Evolutionary conservation across 164 flowering plant genomes (phyloP), one percentile per base, ranked within the genome.

Genomic region (Chimonanthus praecox): DNA sequence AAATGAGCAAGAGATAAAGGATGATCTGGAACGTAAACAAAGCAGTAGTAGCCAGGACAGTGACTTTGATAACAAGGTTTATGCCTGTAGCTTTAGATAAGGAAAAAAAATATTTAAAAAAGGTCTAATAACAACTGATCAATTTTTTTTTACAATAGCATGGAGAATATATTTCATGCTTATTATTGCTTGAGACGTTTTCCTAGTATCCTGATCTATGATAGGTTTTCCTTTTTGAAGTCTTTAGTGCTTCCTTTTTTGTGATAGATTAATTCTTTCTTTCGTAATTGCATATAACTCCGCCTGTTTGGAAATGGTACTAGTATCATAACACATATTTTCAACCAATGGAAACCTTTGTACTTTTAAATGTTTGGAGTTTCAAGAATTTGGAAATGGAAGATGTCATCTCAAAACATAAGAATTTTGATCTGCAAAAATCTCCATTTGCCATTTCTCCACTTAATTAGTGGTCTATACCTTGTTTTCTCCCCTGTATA

Each of bases 1-100:
- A 48, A 85, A 81, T 77, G 88, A 82, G 54, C 76, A 74, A 43
- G 82, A 87, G 51, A 64, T 83, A 54, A 94, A 85, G 75, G 89
- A 86, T 50, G 90, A 88, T 79, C 70, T 48, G 71, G 94, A 86
- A 66, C 81, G 75, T 80, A 78, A 71, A 76, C 78, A 82, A 58
- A 76, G 78, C 72, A 82, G 83, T 77, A 81, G 78, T 63, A 73
- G 78, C 51, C 82, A 54, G 47, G 85, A 80, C 15, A 73, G 72
- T 68, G 87, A 82, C 73, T 70, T 61, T 7, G 45, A 75, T 73
- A 74, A 83, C 50, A 69, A 89, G 94, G 96, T 72, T 54, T 47
- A 72, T 82, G 45, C 49, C 63, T 71, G 9, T 63, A 63, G 33
- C 33, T 33, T 1, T 33, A 33, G 33, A 33, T 33, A 33, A 33